These are phyloP conservation scores for Vitis hybrid DNA, from an alignment of 177 flowering plant species.

Conservation along the genomic window DNA sequence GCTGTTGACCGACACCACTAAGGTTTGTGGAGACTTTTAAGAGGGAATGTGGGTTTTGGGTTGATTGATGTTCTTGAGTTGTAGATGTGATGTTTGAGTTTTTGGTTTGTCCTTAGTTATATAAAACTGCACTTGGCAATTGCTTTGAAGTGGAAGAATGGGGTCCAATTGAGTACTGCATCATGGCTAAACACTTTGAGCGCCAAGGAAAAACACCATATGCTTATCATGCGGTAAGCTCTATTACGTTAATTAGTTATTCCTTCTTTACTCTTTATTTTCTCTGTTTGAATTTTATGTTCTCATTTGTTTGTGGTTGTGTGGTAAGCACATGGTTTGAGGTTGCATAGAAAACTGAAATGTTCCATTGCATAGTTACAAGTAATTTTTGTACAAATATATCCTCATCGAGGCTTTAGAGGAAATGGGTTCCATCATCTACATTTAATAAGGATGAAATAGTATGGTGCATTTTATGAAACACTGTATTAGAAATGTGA, in stretches of 20 bases:
- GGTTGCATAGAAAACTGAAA: background rate
- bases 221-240: constrained; percentile 90
- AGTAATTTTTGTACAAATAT: background rate
- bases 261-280: background rate
- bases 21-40: constrained; percentile 41
- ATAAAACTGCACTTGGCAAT: constrained; percentile 87
- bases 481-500: no score
- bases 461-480: no score
- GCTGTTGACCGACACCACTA: constrained; percentile 69
- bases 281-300: background rate
- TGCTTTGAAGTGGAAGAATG: constrained; percentile 93
- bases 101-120: constrained; percentile 45
- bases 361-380: background rate
- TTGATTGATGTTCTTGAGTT: constrained; percentile 2
- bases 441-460: no score
- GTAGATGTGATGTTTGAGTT: constrained; percentile 12
- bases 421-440: no score
- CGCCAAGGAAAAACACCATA: constrained; percentile 93
- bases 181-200: constrained; percentile 92
- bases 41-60: background rate
- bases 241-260: background rate
- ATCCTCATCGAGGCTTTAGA: background rate
- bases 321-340: background rate
- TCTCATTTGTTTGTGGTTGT: background rate
- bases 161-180: constrained; percentile 84